Percentiles rank a stretch among this genome's conserved stretches.
Evolutionary conservation across 164 flowering plant genomes (phyloP).

Genomic region (Chloranthus sessilifolius): DNA sequence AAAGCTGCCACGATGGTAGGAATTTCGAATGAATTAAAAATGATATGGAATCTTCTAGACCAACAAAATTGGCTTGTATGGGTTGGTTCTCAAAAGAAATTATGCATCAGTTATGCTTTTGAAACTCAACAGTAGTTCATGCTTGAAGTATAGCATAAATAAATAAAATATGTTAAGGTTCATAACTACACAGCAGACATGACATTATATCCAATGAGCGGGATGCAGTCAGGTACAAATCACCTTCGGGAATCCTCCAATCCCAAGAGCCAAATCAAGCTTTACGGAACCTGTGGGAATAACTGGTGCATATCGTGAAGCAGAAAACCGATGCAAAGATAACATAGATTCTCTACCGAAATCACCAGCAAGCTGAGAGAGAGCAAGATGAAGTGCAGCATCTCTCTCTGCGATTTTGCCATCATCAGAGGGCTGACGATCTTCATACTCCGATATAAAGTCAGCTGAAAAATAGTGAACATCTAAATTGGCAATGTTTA

Average conservation of each 20-base stretch:
- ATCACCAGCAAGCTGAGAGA: constrained; percentile 53
- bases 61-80: too few relatives aligned
- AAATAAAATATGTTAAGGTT: too few relatives aligned
- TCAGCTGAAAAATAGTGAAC: constrained; percentile 33
- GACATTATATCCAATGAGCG: background rate
- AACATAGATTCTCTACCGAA: constrained; percentile 68
- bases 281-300: constrained; percentile 74
- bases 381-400: constrained; percentile 53
- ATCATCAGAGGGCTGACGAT: constrained; percentile 44
- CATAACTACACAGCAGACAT: too few relatives aligned
- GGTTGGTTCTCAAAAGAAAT: too few relatives aligned
- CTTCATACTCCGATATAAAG: constrained; percentile 37
- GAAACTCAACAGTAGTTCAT: too few relatives aligned
- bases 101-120: too few relatives aligned
- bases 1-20: too few relatives aligned
- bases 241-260: constrained; percentile 90
- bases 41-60: too few relatives aligned
- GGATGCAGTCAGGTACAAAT: constrained; percentile 10
- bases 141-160: too few relatives aligned
- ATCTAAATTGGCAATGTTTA: background rate
- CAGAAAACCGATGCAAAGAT: constrained; percentile 57
- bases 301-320: constrained; percentile 45
- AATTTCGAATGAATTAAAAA: too few relatives aligned
- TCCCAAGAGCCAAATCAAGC: constrained; percentile 81
- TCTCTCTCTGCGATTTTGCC: constrained; percentile 48